Conservation (phyloP, 495 filamentous ascomycete genomes). For the Neurospora discreta region DNA sequence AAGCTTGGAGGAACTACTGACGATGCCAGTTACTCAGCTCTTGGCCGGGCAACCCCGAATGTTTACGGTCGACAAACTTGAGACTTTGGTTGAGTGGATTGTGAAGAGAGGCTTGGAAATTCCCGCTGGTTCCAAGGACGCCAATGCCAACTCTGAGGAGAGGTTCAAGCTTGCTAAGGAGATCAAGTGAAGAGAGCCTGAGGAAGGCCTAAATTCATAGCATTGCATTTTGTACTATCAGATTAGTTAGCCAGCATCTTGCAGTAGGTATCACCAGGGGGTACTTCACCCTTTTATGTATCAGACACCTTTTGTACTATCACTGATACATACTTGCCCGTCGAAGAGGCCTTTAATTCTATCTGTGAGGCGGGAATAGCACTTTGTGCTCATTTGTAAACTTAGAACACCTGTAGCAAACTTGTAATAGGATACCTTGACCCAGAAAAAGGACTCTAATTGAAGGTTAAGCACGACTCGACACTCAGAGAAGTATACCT, state of each 20-base stretch:
- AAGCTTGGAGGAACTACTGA: neutral
- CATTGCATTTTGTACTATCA: neutral
- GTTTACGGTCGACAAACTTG: neutral
- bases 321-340: neutral
- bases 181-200: neutral
- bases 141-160: neutral
- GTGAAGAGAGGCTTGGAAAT: neutral
- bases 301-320: neutral
- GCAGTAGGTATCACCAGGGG: neutral
- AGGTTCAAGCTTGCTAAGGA: neutral
- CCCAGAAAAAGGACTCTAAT: neutral
- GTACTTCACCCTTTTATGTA: neutral
- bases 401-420: neutral
- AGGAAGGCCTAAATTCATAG: neutral
- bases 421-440: too few species aligned
- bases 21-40: neutral
- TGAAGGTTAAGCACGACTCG: neutral
- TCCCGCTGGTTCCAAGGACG: neutral
- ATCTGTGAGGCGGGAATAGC: too few species aligned
- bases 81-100: neutral
- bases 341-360: neutral
- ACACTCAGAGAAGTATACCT: fast-evolving
- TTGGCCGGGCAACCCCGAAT: neutral
- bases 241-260: neutral
- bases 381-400: too few species aligned